phyloP scores from a whole-genome alignment of 2,329 filamentous ascomycete species.

The Alternaria infectoria region DNA sequence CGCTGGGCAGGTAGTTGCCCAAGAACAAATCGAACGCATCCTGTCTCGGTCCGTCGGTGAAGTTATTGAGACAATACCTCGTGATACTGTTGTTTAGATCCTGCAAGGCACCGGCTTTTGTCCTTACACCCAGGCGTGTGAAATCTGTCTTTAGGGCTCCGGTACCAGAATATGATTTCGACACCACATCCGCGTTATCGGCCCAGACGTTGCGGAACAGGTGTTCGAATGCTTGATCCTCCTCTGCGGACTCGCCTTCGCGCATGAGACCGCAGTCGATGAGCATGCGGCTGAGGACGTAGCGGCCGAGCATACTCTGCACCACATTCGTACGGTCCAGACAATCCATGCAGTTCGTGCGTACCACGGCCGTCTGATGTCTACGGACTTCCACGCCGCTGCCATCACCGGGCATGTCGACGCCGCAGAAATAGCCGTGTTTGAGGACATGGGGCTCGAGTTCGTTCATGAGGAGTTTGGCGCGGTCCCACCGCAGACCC shows the following conservation, averaged over 20 bases:
- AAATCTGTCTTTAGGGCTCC: conserved; percentile 98
- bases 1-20: conserved; percentile 41
- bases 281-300: conserved; percentile 87
- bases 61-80: conserved; percentile 92
- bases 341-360: conserved; percentile 99
- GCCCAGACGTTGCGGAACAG: conserved; percentile 98
- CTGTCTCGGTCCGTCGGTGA: conserved; percentile 89
- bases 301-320: conserved; percentile 93
- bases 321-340: conserved; percentile 97
- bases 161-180: conserved; percentile 90
- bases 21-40: conserved; percentile 96
- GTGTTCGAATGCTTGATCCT: conserved; percentile 82
- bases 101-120: conserved; percentile 81
- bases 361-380: conserved; percentile 86
- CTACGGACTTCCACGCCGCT: conserved; percentile 80
- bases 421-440: conserved; percentile 91
- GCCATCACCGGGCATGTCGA: conserved; percentile 78
- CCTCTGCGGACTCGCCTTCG: conserved; percentile 77
- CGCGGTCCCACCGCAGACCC: conserved; percentile 90
- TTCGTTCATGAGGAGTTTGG: conserved; percentile 82
- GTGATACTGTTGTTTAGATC: conserved; percentile 89
- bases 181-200: conserved; percentile 96
- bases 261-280: conserved; percentile 80
- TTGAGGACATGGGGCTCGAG: conserved; percentile 76
- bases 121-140: conserved; percentile 89